These are phyloP conservation scores for Stagonosporopsis tanaceti DNA, from an alignment of 2,329 filamentous ascomycete species.

Conservation along the genomic window DNA sequence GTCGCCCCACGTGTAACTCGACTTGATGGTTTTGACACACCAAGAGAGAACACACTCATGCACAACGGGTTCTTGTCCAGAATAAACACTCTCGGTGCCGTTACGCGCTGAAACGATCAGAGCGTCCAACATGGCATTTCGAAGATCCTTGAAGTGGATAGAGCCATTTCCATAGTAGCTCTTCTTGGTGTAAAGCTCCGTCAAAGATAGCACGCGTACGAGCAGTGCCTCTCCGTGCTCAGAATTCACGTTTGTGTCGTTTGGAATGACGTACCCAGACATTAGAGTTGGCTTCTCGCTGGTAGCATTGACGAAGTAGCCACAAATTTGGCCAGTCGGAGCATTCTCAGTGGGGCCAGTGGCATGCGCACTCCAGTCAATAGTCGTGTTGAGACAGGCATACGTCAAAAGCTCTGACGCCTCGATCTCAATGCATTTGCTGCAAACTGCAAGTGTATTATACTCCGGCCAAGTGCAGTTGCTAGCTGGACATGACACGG, in stretches of 20 bases:
- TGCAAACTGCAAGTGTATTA: slow-evolving; percentile 38
- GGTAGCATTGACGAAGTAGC: slow-evolving; percentile 36
- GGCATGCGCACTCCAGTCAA: slow-evolving; percentile 28
- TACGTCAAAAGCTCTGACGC: slow-evolving; percentile 25
- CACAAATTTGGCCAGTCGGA: slow-evolving; percentile 27
- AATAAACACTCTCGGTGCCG: slow-evolving; percentile 16
- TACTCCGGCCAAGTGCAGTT: slow-evolving; percentile 42
- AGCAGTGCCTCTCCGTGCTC: slow-evolving; percentile 19
- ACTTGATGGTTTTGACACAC: slow-evolving; percentile 34
- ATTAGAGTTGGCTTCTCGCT: slow-evolving; percentile 25
- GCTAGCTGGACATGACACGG: slow-evolving; percentile 37
- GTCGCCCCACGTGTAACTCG: slow-evolving; percentile 21
- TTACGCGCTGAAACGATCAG: slow-evolving; percentile 18
- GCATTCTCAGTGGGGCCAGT: slow-evolving; percentile 5
- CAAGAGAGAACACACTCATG: slow-evolving; percentile 36
- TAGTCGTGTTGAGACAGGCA: slow-evolving; percentile 21
- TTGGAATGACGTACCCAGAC: slow-evolving; percentile 23
- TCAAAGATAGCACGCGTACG: slow-evolving; percentile 24
- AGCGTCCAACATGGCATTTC: slow-evolving; percentile 18
- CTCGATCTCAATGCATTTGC: slow-evolving; percentile 25
- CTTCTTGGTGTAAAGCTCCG: neutral
- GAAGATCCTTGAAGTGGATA: slow-evolving; percentile 24
- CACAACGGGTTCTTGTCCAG: slow-evolving; percentile 14
- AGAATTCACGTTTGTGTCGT: neutral
- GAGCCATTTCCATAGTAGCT: slow-evolving; percentile 21